Base-by-base conservation (phyloP, 2,329 filamentous ascomycete genomes). In the Fusarium sarcochroum region DNA sequence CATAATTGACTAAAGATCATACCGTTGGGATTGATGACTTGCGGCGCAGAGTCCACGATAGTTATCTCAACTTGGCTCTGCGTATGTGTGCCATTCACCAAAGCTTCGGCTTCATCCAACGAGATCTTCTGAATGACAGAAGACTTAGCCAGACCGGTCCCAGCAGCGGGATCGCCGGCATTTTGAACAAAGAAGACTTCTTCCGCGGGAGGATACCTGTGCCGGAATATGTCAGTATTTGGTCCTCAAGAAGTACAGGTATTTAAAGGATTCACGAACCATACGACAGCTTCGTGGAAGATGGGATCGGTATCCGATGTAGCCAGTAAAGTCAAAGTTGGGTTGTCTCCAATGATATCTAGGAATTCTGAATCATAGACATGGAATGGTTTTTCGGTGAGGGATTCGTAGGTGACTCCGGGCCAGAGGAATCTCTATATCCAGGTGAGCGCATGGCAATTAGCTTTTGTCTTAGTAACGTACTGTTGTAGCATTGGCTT, bases 211-310 rank as follows among this genome's bases (percentile, higher is more conserved):
- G 72, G 76, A 23, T 80, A 83, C 70, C 74, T 76, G 8, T 0
- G 3, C 30, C 1, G 5, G 8, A 7, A 1, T 1, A 3, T n/a
- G 4, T 62, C 3, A 49, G 44, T 25, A 5, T 9, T 20, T 15
- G 3, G 1, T 4, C 3, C 9, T 14, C 3, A 6, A 7, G 3
- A 1, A 10, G 6, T 11, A 14, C 8, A 15, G 5, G 1, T n/a
- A n/a, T 18, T 2, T 4, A 7, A 1, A 9, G 1, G 2, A 6
- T 2, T 18, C 7, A 23, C 23, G 14, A 38, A 73, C 84, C 84
- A 88, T 1, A 86, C 80, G 11, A 86, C 83, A 8, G 86, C 86
- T 68, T 89, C 86, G 55, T 88, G 86, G 44, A 86, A 88, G 7
- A 86, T 69, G 0, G 84, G 84, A 46, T 86, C 79, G 0, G 73